phyloP scores from a whole-genome alignment of 768 basidiomycete genomes.

The Grammothele lineata region DNA sequence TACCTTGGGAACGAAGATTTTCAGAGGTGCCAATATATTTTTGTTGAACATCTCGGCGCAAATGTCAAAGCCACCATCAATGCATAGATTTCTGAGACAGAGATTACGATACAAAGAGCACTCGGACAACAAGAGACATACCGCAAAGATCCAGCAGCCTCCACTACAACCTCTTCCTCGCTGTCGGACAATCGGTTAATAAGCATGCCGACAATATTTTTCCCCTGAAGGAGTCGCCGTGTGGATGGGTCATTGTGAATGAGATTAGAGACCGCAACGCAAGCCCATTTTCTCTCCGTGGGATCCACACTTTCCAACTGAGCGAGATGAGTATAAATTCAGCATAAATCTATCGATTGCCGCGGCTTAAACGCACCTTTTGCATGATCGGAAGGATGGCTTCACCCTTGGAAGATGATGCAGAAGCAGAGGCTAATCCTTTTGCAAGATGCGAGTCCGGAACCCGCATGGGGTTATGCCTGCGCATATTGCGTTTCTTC shows the following conservation, averaged over 20 bases:
- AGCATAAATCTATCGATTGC: not conserved
- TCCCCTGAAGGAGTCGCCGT: slow-evolving; percentile 81
- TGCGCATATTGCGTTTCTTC: slow-evolving; percentile 77
- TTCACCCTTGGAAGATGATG: slow-evolving; percentile 70
- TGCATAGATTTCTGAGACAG: slow-evolving; percentile 81
- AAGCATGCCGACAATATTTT: slow-evolving; percentile 82
- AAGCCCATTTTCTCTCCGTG: slow-evolving; percentile 90
- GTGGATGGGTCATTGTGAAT: slow-evolving; percentile 96
- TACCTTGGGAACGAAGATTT: slow-evolving; percentile 77
- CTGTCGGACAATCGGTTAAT: slow-evolving; percentile 85
- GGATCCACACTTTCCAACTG: slow-evolving; percentile 77
- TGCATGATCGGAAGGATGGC: slow-evolving; percentile 85
- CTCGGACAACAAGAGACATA: too few species aligned
- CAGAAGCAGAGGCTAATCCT: slow-evolving; percentile 71
- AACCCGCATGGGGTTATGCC: slow-evolving; percentile 92
- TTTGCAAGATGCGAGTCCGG: slow-evolving; percentile 88
- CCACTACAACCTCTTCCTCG: slow-evolving; percentile 87
- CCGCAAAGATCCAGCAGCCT: slow-evolving; percentile 87
- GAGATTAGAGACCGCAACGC: slow-evolving; percentile 91
- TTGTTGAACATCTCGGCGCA: slow-evolving; percentile 98
- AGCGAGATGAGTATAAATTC: not conserved
- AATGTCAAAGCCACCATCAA: slow-evolving; percentile 94
- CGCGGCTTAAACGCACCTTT: slow-evolving; percentile 78
- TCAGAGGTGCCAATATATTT: slow-evolving; percentile 76
- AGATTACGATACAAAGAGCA: too few species aligned